Percentiles rank a stretch among this genome's conserved stretches.
These are phyloP conservation scores for Suhomyces terraborum DNA, from an alignment of 1,139 yeast genomes.

Conservation along the genomic window DNA sequence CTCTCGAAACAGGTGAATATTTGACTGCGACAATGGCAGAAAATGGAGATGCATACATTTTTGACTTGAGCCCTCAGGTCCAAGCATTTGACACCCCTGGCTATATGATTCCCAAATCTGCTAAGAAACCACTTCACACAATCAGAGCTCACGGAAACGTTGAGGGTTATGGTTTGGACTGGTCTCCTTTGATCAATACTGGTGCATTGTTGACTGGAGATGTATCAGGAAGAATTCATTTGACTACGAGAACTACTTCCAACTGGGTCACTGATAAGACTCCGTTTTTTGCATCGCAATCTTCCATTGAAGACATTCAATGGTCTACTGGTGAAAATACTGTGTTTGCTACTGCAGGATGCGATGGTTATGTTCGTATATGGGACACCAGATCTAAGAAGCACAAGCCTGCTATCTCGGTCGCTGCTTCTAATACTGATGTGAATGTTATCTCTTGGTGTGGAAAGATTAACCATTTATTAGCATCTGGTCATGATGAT, in stretches of 20 bases:
- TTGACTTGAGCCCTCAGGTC: conserved; percentile 76
- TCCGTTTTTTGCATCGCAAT: conserved; percentile 68
- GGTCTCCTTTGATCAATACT: conserved; percentile 85
- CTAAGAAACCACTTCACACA: conserved; percentile 85
- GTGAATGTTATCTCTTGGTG: conserved; percentile 98
- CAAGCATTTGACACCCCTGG: conserved; percentile 91
- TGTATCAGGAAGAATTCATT: conserved; percentile 75
- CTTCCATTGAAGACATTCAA: conserved; percentile 92
- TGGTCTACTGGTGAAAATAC: conserved; percentile 94
- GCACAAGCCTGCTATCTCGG: conserved; percentile 87
- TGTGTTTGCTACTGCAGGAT: conserved; percentile 91
- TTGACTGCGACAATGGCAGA: conserved; percentile 89
- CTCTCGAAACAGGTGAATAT: conserved; percentile 75
- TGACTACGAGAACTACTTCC: conserved; percentile 70
- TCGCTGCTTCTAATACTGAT: conserved; percentile 80
- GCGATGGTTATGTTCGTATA: conserved; percentile 88
- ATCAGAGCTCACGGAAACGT: conserved; percentile 87
- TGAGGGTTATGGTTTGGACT: conserved; percentile 96
- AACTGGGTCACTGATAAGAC: conserved; percentile 88
- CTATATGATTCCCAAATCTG: conserved; percentile 69
- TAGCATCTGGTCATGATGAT: conserved; percentile 97
- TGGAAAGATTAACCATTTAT: conserved; percentile 75
- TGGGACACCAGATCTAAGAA: conserved; percentile 97
- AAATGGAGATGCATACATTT: conserved; percentile 84
- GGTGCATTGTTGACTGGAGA: conserved; percentile 92